Conservation (phyloP, 768 basidiomycete species). For the Suillus cothurnatus region DNA sequence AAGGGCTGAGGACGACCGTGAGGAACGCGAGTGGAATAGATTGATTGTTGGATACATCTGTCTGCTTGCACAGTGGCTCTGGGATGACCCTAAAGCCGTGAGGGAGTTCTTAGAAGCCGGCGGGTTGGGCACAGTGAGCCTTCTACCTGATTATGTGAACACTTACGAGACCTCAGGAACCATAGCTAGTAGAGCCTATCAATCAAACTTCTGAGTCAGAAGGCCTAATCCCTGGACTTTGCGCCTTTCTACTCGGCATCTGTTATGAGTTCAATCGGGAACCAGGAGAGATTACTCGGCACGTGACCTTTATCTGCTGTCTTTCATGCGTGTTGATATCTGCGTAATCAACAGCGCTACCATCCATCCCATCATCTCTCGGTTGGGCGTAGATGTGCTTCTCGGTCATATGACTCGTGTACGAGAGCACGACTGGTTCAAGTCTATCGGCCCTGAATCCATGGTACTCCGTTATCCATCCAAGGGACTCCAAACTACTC, state of each 20-base stretch:
- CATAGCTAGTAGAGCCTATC: constrained; percentile 90
- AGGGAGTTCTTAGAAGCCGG: constrained; percentile 89
- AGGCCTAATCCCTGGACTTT: constrained; percentile 84
- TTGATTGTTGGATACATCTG: constrained; percentile 85
- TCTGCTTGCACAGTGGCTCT: constrained; percentile 89
- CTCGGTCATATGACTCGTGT: constrained; percentile 84
- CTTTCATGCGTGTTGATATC: background rate
- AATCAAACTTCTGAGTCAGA: constrained; percentile 89
- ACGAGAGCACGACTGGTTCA: constrained; percentile 93
- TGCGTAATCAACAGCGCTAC: constrained; percentile 54
- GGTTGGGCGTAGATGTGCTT: constrained; percentile 88
- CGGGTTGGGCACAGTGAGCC: constrained; percentile 84
- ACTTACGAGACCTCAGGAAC: background rate
- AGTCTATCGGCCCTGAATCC: constrained; percentile 82
- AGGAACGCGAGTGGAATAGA: constrained; percentile 88
- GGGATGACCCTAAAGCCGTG: constrained; percentile 91
- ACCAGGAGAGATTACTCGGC: constrained; percentile 95
- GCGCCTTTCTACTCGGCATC: constrained; percentile 87
- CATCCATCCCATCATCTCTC: constrained; percentile 86
- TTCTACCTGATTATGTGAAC: background rate
- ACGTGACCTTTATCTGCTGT: constrained; percentile 21
- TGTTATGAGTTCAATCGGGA: constrained; percentile 98
- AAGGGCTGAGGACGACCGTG: constrained; percentile 54
- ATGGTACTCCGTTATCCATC: constrained; percentile 64
- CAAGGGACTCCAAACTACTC: constrained; percentile 7